Percentiles rank a stretch among this genome's conserved stretches.
Evolutionary conservation across 106 monocot species (phyloP).

Genomic region (Amphibolis antarctica): DNA sequence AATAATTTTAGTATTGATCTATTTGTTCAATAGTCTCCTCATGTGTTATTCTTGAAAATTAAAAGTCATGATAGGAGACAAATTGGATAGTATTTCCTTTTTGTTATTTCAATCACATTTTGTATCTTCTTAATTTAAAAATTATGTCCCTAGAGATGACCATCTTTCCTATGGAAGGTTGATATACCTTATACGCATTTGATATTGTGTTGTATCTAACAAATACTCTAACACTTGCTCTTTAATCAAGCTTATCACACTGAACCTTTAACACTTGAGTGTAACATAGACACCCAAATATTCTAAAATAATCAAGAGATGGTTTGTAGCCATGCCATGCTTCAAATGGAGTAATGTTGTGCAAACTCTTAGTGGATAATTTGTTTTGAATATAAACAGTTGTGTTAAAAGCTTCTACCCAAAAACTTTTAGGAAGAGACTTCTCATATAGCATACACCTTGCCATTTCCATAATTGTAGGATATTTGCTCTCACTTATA

Average conservation of each 20-base stretch:
- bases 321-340: constrained; percentile 2
- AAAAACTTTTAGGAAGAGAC: neutral
- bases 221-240: neutral
- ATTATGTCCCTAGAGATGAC: neutral
- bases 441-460: neutral
- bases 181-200: neutral
- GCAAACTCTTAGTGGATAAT: neutral
- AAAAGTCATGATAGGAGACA: too few relatives aligned
- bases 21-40: too few relatives aligned
- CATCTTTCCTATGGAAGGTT: neutral
- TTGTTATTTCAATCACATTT: neutral
- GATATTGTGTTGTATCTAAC: neutral
- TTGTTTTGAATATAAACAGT: constrained; percentile 3
- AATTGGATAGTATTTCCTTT: too few relatives aligned
- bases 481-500: constrained; percentile 3
- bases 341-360: constrained; percentile 2
- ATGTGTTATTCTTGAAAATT: too few relatives aligned
- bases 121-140: neutral
- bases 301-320: neutral
- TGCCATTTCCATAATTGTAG: neutral
- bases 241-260: neutral
- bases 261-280: neutral
- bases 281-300: constrained; percentile 6
- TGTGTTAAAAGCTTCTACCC: neutral
- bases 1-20: too few relatives aligned